Base-by-base conservation (phyloP, 2,329 filamentous ascomycete species). In the Aspergillus fumigatus region DNA sequence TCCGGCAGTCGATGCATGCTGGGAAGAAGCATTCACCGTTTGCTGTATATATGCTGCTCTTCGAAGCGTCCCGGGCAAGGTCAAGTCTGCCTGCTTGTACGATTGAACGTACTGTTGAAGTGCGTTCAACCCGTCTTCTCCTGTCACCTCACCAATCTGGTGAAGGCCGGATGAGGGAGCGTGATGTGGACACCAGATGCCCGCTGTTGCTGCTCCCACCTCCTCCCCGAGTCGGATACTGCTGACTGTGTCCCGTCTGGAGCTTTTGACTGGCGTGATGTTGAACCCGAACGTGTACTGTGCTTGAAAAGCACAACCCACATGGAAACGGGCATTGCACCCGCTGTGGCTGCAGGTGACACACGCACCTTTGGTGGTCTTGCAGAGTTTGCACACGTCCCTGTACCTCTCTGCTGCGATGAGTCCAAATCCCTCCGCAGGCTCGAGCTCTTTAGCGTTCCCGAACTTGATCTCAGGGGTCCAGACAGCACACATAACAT, bases 11-110 rank as follows among this genome's bases (percentile, higher is more conserved):
- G 62, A 56, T 10, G 59, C 63, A 57, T 72, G 66, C 40, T 69
- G 59, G 19, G 69, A 64, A 25, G 70, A 64, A 25, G 70, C 51
- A 59, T 73, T 66, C 63, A 77, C 64, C 56, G 73, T 65, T 65
- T 76, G 65, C 65, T 77, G 69, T 68, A 78, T 67, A 70, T 94
- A 82, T 57, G 90, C 94, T 23, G 94, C 93, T 74, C 96, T 97
- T 54, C 94, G 88, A 23, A 94, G 90, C 19, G 93, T 97, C 27
- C 94, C 94, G 2, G 92, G 97, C 65, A 97, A 78, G 2, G 89
- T 85, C 43, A 93, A 82, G 70, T 99, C 94, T 8, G 94, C 93
- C 75, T 97, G 93, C 74, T 99, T 99, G 79, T 91, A 97, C 56
- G 88, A 92, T 63, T 88, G 88, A 48, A 88, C 90, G 70, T 89